Conservation (phyloP, 768 basidiomycete genomes). For the Zangia roseola region DNA sequence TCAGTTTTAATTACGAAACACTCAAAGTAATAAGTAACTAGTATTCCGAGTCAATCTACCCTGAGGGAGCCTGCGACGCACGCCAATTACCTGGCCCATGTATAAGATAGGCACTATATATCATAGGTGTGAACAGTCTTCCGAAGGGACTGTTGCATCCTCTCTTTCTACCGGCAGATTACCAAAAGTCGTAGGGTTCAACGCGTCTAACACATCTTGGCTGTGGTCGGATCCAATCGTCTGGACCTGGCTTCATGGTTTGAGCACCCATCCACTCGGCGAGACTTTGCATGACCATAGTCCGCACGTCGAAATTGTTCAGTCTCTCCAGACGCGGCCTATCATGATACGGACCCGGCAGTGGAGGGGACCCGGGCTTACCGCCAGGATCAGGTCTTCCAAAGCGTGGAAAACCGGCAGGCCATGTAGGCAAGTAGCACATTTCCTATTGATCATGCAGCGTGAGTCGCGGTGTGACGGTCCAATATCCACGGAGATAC, state of each 20-base stretch:
- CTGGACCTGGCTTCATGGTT: neutral
- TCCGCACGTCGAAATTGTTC: neutral
- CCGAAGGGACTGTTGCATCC: too few relatives aligned
- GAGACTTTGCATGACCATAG: neutral
- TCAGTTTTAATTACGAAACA: too few relatives aligned
- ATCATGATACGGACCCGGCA: neutral
- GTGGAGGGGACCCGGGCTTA: neutral
- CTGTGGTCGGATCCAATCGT: constrained; percentile 2
- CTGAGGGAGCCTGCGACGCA: too few relatives aligned
- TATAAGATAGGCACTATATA: too few relatives aligned
- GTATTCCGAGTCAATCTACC: too few relatives aligned
- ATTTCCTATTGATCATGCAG: constrained; percentile 5
- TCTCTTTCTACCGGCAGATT: too few relatives aligned
- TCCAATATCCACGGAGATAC: too few relatives aligned
- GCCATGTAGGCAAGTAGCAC: constrained; percentile 20
- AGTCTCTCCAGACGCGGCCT: neutral
- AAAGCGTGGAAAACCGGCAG: neutral
- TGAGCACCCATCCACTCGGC: neutral
- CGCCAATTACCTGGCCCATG: too few relatives aligned
- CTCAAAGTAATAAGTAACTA: too few relatives aligned
- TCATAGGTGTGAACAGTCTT: too few relatives aligned
- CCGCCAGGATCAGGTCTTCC: neutral
- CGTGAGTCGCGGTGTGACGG: neutral
- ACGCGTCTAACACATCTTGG: constrained; percentile 10
- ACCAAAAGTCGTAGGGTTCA: neutral